Percentiles rank a stretch among this genome's conserved stretches.
These are phyloP conservation scores for Phytophthora constricta DNA, from an alignment of 352 stramenopile species.

Conservation along the genomic window DNA sequence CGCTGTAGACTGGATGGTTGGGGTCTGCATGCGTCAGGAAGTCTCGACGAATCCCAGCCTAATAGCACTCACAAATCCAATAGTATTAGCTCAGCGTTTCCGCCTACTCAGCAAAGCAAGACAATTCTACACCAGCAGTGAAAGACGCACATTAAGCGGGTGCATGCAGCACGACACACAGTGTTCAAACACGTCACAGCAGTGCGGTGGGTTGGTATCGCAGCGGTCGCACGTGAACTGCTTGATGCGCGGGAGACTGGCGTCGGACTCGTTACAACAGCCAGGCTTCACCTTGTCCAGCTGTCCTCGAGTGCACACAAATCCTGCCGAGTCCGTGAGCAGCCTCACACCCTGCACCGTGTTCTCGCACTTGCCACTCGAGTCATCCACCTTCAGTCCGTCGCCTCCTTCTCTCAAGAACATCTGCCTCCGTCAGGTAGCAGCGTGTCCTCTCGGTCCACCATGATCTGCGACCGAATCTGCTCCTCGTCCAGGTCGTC, in stretches of 20 bases:
- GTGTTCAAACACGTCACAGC: conserved; percentile 71
- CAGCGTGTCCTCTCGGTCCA: conserved; percentile 42
- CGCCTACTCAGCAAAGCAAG: conserved; percentile 2
- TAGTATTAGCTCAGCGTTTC: conserved; percentile 11
- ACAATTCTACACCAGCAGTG: conserved; percentile 1
- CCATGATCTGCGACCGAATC: conserved; percentile 70
- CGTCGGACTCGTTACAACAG: conserved; percentile 70
- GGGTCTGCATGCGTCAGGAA: conserved; percentile 69
- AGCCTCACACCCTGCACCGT: conserved; percentile 56
- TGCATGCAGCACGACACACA: conserved; percentile 86
- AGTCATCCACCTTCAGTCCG: conserved; percentile 49
- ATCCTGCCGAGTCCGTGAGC: conserved; percentile 61
- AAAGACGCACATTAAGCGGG: conserved; percentile 62
- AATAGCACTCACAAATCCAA: conserved; percentile 12
- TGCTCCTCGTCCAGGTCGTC: conserved; percentile 60
- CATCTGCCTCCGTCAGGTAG: conserved; percentile 44
- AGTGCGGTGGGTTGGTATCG: conserved; percentile 72
- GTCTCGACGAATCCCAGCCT: conserved; percentile 63
- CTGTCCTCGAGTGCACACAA: conserved; percentile 58
- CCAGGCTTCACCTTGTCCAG: conserved; percentile 44
- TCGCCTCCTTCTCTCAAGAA: conserved; percentile 59
- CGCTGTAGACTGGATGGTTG: conserved; percentile 68
- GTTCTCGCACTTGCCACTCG: conserved; percentile 51
- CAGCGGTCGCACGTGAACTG: conserved; percentile 71
- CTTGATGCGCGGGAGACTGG: conserved; percentile 55